These are phyloP conservation scores for Barnettozyma populi DNA, from an alignment of 805 yeast genomes.

Conservation along the genomic window DNA sequence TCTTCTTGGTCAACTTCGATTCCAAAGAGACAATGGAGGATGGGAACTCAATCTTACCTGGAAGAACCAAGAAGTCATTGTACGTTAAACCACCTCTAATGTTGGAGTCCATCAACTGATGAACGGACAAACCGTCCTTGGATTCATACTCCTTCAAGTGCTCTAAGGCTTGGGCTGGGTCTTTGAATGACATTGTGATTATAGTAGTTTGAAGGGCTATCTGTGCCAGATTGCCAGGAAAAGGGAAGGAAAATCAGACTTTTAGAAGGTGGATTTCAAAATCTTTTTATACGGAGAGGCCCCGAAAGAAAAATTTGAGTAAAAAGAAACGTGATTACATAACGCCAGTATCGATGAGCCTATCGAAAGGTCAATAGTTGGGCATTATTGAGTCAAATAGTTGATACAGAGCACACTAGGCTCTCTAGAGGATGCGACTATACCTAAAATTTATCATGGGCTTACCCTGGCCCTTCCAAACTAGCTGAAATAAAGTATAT, in stretches of 20 bases:
- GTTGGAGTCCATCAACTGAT: constrained; percentile 83
- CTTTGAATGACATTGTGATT: constrained; percentile 29
- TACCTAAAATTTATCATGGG: too few relatives aligned
- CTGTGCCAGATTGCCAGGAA: constrained; percentile 27
- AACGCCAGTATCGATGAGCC: background rate
- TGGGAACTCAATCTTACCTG: constrained; percentile 90
- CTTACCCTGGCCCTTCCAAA: too few relatives aligned
- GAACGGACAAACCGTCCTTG: constrained; percentile 82
- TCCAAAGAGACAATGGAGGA: constrained; percentile 73
- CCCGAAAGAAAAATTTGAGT: constrained; percentile 1
- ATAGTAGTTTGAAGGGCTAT: constrained; percentile 18
- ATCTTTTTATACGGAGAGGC: constrained; percentile 1
- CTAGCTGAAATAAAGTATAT: too few relatives aligned
- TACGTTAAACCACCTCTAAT: constrained; percentile 94
- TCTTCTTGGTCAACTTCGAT: constrained; percentile 84
- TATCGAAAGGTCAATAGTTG: background rate
- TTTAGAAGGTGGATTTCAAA: constrained; percentile 1
- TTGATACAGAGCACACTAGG: background rate
- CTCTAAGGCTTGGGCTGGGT: constrained; percentile 58
- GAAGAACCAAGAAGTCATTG: constrained; percentile 91
- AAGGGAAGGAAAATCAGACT: constrained; percentile 8
- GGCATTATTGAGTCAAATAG: background rate
- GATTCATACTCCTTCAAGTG: constrained; percentile 57
- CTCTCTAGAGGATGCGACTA: too few relatives aligned
- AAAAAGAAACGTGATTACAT: constrained; percentile 4